Base-by-base conservation (phyloP, 2,329 filamentous ascomycete species). In the Trichophyton simii region DNA sequence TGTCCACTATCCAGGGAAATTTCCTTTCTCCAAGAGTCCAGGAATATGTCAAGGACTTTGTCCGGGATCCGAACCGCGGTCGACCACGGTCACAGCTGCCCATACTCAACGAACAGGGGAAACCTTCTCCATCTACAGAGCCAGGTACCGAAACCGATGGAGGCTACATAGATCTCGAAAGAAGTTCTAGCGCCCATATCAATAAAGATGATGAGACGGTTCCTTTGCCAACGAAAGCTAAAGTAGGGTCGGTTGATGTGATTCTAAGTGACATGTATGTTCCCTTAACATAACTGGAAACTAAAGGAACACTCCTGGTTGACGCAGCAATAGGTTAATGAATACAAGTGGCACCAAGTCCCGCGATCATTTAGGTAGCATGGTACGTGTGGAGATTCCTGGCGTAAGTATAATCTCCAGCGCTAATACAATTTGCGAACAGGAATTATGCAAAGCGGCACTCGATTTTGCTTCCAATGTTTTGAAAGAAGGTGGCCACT, bases 231-330 rank as follows among this genome's bases (percentile, higher is more conserved):
- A 65, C 71, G 54, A 81, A 81, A 65, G 22, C 20, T 15, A 36
- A 50, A 59, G 41, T 20, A 28, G 58, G 42, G 31, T 28, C 25
- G 4, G 91, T 96, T 66, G 89, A 97, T 77, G 84, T 99, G 71
- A 89, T 99, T 72, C 79, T 99, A 72, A 96, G 90, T 84, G 94
- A 99, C 83, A 99, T 99, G 94, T 99, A 86, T 84, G 92, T 82
- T 82, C 91, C 34, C 34, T 94, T 87, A 81, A 85, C 60, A 80
- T 8, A 28, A 7, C 22, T 13, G 9, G 15, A 13, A n/a, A 31
- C 31, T 8, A 46, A 22, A 50, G 20, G 7, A 11, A 15, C 9
- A 9, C 20, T 9, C n/a, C 4, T 11, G n/a, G 44, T 15, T 59
- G 31, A 59, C 41, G 9, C n/a, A 5, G 18, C 15, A 75, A 78